phyloP scores from a whole-genome alignment of 2,329 filamentous ascomycete species.

The Aspergillus uvarum region DNA sequence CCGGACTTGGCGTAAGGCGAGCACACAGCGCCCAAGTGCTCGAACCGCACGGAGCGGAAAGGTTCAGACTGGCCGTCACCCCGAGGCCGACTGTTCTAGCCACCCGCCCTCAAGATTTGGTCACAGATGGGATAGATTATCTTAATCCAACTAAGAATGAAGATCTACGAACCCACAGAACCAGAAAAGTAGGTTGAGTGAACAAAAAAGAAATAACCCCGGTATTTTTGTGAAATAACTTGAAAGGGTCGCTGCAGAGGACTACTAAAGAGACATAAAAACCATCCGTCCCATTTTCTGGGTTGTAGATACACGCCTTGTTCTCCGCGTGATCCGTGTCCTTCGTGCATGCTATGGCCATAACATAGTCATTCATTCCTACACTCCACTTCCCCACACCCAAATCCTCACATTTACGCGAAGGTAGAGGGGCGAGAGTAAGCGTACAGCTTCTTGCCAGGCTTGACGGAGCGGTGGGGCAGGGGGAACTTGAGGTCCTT shows the following conservation, averaged over 20 bases:
- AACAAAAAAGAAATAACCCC: constrained; percentile 31
- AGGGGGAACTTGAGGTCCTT: constrained; percentile 98
- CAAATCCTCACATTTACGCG: constrained; percentile 67
- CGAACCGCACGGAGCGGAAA: background rate
- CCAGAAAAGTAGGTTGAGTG: background rate
- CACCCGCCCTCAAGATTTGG: too few relatives aligned
- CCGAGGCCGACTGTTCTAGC: too few relatives aligned
- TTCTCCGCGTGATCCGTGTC: constrained; percentile 36
- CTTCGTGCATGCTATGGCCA: constrained; percentile 45
- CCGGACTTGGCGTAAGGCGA: background rate
- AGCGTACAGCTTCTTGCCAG: constrained; percentile 86
- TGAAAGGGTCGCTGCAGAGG: constrained; percentile 41
- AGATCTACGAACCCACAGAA: background rate
- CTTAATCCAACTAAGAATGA: too few relatives aligned
- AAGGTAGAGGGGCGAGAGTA: constrained; percentile 94
- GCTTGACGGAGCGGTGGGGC: constrained; percentile 89
- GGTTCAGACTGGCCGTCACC: too few relatives aligned
- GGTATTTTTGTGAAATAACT: constrained; percentile 43
- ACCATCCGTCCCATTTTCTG: constrained; percentile 37
- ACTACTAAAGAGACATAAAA: constrained; percentile 40
- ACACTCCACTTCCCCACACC: constrained; percentile 38
- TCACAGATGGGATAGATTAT: background rate
- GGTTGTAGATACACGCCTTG: constrained; percentile 37
- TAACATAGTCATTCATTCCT: constrained; percentile 45
- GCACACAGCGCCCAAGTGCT: background rate